Evolutionary conservation across 2,329 filamentous ascomycete species (phyloP).

Genomic region (Pseudocercospora crystallina): DNA sequence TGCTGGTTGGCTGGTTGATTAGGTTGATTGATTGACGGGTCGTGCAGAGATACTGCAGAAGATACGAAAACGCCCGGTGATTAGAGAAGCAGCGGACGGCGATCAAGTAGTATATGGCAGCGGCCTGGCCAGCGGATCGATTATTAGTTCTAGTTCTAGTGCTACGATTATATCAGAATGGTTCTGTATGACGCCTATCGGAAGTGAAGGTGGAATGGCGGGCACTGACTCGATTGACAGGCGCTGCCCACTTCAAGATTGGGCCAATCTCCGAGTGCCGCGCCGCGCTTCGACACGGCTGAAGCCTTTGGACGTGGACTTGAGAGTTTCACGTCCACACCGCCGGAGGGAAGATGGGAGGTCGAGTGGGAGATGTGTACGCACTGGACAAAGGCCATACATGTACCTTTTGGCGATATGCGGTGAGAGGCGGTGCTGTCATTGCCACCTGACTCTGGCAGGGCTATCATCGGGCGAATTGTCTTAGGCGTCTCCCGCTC

Average conservation of each 20-base stretch:
- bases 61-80: too few species aligned
- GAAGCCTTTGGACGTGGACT: background rate
- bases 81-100: too few species aligned
- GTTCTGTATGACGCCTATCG: constrained; percentile 2
- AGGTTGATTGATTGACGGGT: too few species aligned
- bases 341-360: background rate
- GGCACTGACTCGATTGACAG: constrained; percentile 6
- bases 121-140: too few species aligned
- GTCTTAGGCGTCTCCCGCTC: constrained; percentile 17
- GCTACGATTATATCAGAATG: constrained; percentile 2
- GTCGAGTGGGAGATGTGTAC: background rate
- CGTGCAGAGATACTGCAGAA: too few species aligned
- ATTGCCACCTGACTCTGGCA: constrained; percentile 18
- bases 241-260: background rate
- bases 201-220: background rate
- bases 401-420: constrained; percentile 2
- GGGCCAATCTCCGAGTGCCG: constrained; percentile 1
- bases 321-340: background rate
- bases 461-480: constrained; percentile 16
- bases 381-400: background rate
- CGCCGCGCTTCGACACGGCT: constrained; percentile 1
- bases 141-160: background rate
- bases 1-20: too few species aligned
- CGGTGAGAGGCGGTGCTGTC: constrained; percentile 19
- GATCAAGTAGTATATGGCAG: too few species aligned